Percentiles rank a stretch among this genome's conserved stretches.
These are phyloP conservation scores for Penicillium sp. DNA, from an alignment of 2,329 filamentous ascomycete species.

Conservation along the genomic window DNA sequence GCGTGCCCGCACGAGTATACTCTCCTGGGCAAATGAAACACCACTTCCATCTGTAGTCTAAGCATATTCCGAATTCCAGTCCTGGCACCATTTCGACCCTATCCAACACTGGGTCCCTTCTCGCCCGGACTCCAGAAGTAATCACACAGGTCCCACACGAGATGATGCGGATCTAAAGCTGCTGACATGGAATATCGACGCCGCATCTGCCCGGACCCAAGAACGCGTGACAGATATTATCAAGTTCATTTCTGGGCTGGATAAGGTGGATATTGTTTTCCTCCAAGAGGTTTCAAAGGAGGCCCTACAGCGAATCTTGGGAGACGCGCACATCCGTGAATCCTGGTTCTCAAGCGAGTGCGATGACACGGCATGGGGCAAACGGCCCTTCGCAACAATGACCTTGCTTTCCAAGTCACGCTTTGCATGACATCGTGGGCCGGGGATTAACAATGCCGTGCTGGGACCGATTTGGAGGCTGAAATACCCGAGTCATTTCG, in stretches of 20 bases:
- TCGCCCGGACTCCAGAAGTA: not conserved
- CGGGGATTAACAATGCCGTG: not conserved
- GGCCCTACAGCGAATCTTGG: conserved; percentile 8
- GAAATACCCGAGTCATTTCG: conserved; percentile 29
- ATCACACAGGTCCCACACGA: not conserved
- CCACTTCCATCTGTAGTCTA: not conserved
- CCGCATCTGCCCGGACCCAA: not conserved
- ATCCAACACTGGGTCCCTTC: not conserved
- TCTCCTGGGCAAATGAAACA: not conserved
- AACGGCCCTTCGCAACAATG: conserved; percentile 21
- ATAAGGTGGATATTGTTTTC: conserved; percentile 10
- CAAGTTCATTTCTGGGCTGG: conserved; percentile 1
- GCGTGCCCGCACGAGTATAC: not conserved
- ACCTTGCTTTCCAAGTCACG: conserved; percentile 2
- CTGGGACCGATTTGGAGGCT: conserved; percentile 34
- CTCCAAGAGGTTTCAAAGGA: conserved; percentile 12
- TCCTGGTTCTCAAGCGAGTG: conserved; percentile 10
- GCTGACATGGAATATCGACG: conserved; percentile 18
- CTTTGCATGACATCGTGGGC: not conserved
- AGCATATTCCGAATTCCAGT: not conserved
- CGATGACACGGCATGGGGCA: conserved; percentile 20
- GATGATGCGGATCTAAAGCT: not conserved
- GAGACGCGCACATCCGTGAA: conserved; percentile 4
- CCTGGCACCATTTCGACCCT: not conserved
- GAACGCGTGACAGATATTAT: conserved; percentile 10